Conservation (phyloP, 768 basidiomycete genomes). For the Tephrocybe sp. region DNA sequence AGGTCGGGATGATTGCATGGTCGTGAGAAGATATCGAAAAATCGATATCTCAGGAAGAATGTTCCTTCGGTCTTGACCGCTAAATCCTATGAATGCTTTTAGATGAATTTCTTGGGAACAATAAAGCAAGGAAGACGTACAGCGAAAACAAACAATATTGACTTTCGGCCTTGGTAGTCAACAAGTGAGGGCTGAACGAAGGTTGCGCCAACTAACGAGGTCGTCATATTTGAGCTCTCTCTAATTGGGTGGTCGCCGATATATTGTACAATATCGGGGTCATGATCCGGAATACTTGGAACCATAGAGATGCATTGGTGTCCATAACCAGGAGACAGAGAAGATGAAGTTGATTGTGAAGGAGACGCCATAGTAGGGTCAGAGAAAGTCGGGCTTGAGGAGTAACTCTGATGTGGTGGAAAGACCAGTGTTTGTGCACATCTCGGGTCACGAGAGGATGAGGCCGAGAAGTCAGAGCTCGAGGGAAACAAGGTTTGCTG, state of each 20-base stretch:
- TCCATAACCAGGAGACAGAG: not conserved
- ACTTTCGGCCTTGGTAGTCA: slow-evolving; percentile 55
- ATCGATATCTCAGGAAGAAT: slow-evolving; percentile 64
- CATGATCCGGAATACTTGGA: slow-evolving; percentile 7
- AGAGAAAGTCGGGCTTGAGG: not conserved
- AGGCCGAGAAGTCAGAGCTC: slow-evolving; percentile 7
- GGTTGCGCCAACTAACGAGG: slow-evolving; percentile 55
- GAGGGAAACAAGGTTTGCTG: slow-evolving; percentile 10
- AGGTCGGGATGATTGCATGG: slow-evolving; percentile 30
- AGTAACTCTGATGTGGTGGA: slow-evolving; percentile 9
- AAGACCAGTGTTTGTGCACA: slow-evolving; percentile 8
- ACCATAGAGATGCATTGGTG: slow-evolving; percentile 11
- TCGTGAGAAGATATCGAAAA: slow-evolving; percentile 57
- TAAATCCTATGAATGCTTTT: slow-evolving; percentile 49
- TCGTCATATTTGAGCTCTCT: slow-evolving; percentile 52
- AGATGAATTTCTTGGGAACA: not conserved
- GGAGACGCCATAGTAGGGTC: slow-evolving; percentile 7
- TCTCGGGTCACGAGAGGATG: not conserved
- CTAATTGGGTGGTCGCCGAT: slow-evolving; percentile 38
- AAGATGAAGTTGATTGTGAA: slow-evolving; percentile 5
- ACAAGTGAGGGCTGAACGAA: slow-evolving; percentile 56
- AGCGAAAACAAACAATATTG: slow-evolving; percentile 62
- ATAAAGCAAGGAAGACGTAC: too few relatives aligned
- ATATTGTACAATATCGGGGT: slow-evolving; percentile 41
- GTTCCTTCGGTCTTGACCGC: slow-evolving; percentile 66